A percentile compares a stretch with the other conserved stretches of the same genome.
These are phyloP conservation scores for Russula lepida DNA, from an alignment of 768 basidiomycete species.

Conservation along the genomic window DNA sequence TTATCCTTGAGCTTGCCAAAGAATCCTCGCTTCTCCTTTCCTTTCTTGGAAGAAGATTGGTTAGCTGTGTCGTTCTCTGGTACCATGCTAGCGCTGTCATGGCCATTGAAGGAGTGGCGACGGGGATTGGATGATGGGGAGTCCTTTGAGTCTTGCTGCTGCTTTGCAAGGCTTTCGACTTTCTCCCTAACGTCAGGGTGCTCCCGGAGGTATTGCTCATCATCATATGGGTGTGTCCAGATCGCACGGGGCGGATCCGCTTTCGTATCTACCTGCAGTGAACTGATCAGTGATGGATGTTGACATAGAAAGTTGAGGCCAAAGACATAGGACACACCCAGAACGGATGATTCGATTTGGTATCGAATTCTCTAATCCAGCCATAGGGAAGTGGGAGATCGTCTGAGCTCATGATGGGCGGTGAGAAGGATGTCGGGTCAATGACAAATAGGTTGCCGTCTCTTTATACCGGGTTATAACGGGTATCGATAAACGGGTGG, in stretches of 20 bases:
- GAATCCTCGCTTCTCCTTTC: conserved; percentile 40
- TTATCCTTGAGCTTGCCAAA: conserved; percentile 58
- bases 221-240: conserved; percentile 69
- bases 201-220: conserved; percentile 50
- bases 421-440: background rate
- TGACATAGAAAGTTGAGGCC: too few species aligned
- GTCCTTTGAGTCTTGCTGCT: background rate
- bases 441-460: background rate
- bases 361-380: conserved; percentile 46
- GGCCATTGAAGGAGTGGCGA: conserved; percentile 19
- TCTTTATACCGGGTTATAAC: too few species aligned
- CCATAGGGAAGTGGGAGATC: conserved; percentile 44
- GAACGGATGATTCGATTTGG: conserved; percentile 36
- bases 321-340: conserved; percentile 41
- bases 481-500: too few species aligned
- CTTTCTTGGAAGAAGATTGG: background rate
- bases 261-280: conserved; percentile 51
- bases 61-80: background rate
- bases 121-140: conserved; percentile 4
- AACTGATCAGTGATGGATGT: background rate
- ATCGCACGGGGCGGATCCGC: conserved; percentile 55
- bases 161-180: conserved; percentile 18
- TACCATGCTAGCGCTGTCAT: conserved; percentile 22
- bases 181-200: conserved; percentile 43
- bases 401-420: conserved; percentile 22